Percentiles rank a stretch among this genome's conserved stretches.
Conservation (phyloP, 2,329 filamentous ascomycete genomes). For the Colletotrichum spaethianum region DNA sequence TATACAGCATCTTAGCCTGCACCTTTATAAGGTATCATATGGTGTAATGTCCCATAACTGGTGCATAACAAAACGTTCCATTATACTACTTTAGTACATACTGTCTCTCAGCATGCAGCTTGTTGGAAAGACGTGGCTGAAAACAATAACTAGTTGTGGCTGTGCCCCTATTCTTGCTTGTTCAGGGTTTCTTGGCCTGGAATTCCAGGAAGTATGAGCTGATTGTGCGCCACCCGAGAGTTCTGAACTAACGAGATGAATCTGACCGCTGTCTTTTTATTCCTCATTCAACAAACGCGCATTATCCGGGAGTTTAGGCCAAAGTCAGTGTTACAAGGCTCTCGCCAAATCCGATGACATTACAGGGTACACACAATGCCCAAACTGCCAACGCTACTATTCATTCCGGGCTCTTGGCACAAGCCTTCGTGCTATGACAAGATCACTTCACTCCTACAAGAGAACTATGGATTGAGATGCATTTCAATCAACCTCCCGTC, state of each 20-base stretch:
- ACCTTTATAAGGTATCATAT: too few species aligned
- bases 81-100: too few species aligned
- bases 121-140: too few species aligned
- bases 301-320: neutral
- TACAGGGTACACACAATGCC: neutral
- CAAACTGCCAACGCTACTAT: neutral
- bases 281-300: neutral
- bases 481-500: neutral
- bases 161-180: neutral
- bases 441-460: conserved; percentile 1
- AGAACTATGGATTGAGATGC: neutral
- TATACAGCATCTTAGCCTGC: too few species aligned
- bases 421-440: conserved; percentile 2
- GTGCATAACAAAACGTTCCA: too few species aligned
- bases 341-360: too few species aligned
- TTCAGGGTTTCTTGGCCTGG: neutral
- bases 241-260: neutral
- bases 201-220: neutral
- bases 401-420: conserved; percentile 19
- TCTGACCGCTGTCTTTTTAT: neutral
- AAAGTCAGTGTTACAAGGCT: too few species aligned
- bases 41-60: too few species aligned
- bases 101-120: too few species aligned
- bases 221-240: too few species aligned
- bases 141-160: neutral